Percentiles rank a stretch among this genome's conserved stretches.
Evolutionary conservation across 2,329 filamentous ascomycete species (phyloP).

Genomic region (Cytospora piceicola): DNA sequence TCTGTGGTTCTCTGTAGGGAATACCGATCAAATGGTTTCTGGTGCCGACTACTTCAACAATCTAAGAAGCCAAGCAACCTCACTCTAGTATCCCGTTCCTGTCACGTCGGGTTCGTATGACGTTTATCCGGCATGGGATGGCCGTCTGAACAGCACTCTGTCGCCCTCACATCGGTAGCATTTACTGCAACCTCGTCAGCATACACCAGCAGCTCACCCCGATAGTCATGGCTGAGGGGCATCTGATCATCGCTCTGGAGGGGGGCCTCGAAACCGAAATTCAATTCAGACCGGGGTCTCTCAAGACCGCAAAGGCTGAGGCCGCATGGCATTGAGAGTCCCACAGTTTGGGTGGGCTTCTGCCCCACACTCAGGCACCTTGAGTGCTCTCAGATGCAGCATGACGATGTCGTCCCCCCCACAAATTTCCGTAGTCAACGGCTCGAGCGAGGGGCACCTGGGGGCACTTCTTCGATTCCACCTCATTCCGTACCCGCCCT

Average conservation of each 20-base stretch:
- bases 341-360: not conserved
- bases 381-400: slow-evolving; percentile 17
- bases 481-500: slow-evolving; percentile 13
- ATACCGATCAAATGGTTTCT: not conserved
- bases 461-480: slow-evolving; percentile 19
- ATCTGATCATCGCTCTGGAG: slow-evolving; percentile 6
- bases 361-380: slow-evolving; percentile 4
- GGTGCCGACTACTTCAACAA: not conserved
- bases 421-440: slow-evolving; percentile 21
- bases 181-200: not conserved
- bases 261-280: slow-evolving; percentile 18
- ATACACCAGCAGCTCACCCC: not conserved
- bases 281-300: slow-evolving; percentile 25
- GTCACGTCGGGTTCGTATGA: not conserved
- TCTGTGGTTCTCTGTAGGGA: not conserved
- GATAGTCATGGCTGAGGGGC: slow-evolving; percentile 10
- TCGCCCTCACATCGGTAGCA: not conserved
- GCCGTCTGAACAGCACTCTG: not conserved
- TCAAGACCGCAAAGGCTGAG: not conserved
- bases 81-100: not conserved
- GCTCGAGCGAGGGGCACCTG: slow-evolving; percentile 18
- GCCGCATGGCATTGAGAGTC: not conserved
- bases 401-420: slow-evolving; percentile 25
- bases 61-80: not conserved
- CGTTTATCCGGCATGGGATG: not conserved